Evolutionary conservation across 1,284 basidiomycete species (phyloP).

Genomic region (Cryptococcus floricola): DNA sequence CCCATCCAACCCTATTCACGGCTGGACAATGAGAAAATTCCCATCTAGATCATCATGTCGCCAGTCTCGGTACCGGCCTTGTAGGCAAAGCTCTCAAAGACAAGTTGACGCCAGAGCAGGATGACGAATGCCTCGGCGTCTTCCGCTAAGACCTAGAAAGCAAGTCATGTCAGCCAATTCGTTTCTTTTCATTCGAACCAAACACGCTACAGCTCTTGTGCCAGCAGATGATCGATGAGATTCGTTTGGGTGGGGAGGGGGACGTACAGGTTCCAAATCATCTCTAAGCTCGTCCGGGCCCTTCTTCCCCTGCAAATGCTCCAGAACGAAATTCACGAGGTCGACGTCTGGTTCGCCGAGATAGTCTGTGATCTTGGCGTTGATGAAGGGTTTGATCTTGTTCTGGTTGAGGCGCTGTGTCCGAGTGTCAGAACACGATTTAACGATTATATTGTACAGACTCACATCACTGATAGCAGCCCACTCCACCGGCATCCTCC

Average conservation of each 20-base stretch:
- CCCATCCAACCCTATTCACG: not conserved
- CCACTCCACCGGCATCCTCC: constrained; percentile 78
- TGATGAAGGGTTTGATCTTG: constrained; percentile 74
- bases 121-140: constrained; percentile 72
- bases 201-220: not conserved
- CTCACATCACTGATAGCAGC: constrained; percentile 76
- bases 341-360: constrained; percentile 72
- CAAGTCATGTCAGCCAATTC: not conserved
- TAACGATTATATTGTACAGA: constrained; percentile 6
- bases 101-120: constrained; percentile 77
- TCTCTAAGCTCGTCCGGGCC: constrained; percentile 74
- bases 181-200: not conserved
- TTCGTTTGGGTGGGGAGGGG: not conserved
- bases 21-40: not conserved
- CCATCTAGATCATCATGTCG: constrained; percentile 21
- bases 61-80: constrained; percentile 28
- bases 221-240: not conserved
- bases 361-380: constrained; percentile 72
- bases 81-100: constrained; percentile 60
- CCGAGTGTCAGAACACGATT: not conserved
- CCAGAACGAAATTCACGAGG: constrained; percentile 80
- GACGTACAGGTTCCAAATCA: constrained; percentile 76
- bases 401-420: constrained; percentile 25
- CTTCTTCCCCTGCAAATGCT: constrained; percentile 81
- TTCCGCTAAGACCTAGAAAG: constrained; percentile 72